A percentile compares a stretch with the other conserved stretches of the same genome.
phyloP scores from a whole-genome alignment of 2,329 filamentous ascomycete genomes.

The Periconia macrospinosa region DNA sequence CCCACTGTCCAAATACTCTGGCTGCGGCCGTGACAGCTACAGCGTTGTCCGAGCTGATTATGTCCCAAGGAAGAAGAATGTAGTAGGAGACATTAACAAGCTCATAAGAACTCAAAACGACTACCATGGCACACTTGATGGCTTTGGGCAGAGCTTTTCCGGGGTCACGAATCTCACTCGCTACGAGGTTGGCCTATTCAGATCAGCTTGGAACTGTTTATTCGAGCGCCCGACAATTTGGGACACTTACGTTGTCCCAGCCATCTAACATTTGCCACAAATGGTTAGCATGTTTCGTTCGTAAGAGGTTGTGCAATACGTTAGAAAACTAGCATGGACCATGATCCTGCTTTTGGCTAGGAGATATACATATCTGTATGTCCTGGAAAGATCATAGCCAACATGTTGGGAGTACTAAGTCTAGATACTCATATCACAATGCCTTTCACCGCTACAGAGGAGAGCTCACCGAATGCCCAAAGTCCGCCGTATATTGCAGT shows the following conservation, averaged over 20 bases:
- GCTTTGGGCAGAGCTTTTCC: conserved; percentile 56
- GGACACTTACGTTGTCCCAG: conserved; percentile 62
- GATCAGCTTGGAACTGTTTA: conserved; percentile 18
- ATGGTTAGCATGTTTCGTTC: neutral
- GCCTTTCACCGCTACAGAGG: too few relatives aligned
- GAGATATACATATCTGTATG: too few relatives aligned
- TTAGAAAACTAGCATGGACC: too few relatives aligned
- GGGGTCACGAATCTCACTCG: conserved; percentile 41
- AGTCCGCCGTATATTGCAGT: conserved; percentile 64
- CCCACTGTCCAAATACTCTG: conserved; percentile 55
- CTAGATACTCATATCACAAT: too few relatives aligned
- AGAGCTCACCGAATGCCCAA: conserved; percentile 56
- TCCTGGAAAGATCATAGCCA: too few relatives aligned
- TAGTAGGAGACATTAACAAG: conserved; percentile 65
- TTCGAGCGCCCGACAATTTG: neutral
- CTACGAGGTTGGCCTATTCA: conserved; percentile 42
- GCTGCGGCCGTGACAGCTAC: conserved; percentile 60
- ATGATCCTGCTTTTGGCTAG: too few relatives aligned
- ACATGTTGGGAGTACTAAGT: too few relatives aligned
- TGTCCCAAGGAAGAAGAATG: conserved; percentile 62
- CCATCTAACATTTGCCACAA: conserved; percentile 48
- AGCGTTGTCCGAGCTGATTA: conserved; percentile 61
- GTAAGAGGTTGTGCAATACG: too few relatives aligned
- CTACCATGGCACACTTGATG: conserved; percentile 63
- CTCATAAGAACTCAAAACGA: conserved; percentile 62